These are phyloP conservation scores for Apodospora peruviana DNA, from an alignment of 495 filamentous ascomycete genomes.

Conservation along the genomic window DNA sequence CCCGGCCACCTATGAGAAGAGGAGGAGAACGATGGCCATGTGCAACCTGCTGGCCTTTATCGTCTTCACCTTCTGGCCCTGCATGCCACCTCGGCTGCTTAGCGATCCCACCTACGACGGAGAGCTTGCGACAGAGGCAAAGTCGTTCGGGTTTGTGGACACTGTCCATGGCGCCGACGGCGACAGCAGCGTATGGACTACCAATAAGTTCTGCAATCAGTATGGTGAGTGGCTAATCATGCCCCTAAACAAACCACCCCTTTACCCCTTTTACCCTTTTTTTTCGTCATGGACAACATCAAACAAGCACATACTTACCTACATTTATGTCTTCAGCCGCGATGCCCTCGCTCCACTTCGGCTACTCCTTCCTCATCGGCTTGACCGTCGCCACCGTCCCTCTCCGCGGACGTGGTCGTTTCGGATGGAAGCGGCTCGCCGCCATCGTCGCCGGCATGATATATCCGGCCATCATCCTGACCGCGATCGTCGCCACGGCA, in stretches of 20 bases:
- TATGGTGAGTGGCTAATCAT: slow-evolving; percentile 16
- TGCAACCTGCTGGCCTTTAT: slow-evolving; percentile 75
- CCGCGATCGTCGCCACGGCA: slow-evolving; percentile 66
- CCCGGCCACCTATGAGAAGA: slow-evolving; percentile 20
- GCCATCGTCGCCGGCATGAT: slow-evolving; percentile 48
- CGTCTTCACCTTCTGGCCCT: slow-evolving; percentile 72
- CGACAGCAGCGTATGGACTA: slow-evolving; percentile 59
- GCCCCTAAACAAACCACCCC: too few relatives aligned
- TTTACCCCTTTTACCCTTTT: too few relatives aligned
- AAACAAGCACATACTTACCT: neutral
- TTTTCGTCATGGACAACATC: too few relatives aligned
- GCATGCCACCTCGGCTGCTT: slow-evolving; percentile 73
- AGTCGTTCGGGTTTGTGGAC: slow-evolving; percentile 62
- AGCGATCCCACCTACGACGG: slow-evolving; percentile 38
- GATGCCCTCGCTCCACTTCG: slow-evolving; percentile 78
- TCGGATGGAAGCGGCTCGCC: slow-evolving; percentile 22
- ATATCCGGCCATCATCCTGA: slow-evolving; percentile 62
- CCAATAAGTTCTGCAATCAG: slow-evolving; percentile 60
- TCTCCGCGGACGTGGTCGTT: slow-evolving; percentile 13
- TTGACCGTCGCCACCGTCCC: slow-evolving; percentile 53
- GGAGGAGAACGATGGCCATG: slow-evolving; percentile 61
- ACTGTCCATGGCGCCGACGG: slow-evolving; percentile 64
- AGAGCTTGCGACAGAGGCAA: slow-evolving; percentile 20
- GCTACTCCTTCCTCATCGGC: slow-evolving; percentile 72
- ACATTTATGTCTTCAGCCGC: slow-evolving; percentile 43